These are phyloP conservation scores for Neurospora pannonica DNA, from an alignment of 495 filamentous ascomycete species.

Conservation along the genomic window DNA sequence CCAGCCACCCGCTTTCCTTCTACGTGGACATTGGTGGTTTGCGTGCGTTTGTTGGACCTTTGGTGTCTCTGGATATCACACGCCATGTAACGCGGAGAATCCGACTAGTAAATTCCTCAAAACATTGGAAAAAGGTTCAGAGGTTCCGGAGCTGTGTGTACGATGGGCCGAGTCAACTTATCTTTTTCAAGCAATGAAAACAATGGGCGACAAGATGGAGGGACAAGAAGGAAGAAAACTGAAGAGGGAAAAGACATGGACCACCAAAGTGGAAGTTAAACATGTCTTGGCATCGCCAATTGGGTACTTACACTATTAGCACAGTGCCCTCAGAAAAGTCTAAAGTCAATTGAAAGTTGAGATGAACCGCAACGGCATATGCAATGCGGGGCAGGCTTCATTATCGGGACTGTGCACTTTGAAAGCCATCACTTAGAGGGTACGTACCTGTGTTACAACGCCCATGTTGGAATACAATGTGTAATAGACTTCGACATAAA, in stretches of 20 bases:
- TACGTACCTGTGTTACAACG: background rate
- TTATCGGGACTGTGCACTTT: background rate
- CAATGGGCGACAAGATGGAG: background rate
- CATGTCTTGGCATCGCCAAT: background rate
- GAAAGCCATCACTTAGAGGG: background rate
- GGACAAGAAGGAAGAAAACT: background rate
- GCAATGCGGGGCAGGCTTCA: background rate
- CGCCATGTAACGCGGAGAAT: background rate
- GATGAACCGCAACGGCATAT: background rate
- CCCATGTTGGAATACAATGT: background rate
- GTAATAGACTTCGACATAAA: background rate
- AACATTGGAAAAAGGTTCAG: background rate
- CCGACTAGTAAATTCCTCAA: background rate
- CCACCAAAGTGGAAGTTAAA: background rate
- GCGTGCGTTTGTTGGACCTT: background rate
- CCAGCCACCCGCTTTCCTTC: background rate
- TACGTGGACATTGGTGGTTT: background rate
- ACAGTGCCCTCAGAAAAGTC: background rate
- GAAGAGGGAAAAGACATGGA: background rate
- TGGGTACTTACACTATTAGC: background rate
- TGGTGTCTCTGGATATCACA: background rate
- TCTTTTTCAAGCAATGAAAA: background rate
- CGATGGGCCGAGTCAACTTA: background rate
- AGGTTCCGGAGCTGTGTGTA: background rate
- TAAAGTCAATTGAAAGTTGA: background rate